A percentile compares a stretch with the other conserved stretches of the same genome.
phyloP scores from a whole-genome alignment of 2,329 filamentous ascomycete genomes.

The Ceratocystis albifundus region DNA sequence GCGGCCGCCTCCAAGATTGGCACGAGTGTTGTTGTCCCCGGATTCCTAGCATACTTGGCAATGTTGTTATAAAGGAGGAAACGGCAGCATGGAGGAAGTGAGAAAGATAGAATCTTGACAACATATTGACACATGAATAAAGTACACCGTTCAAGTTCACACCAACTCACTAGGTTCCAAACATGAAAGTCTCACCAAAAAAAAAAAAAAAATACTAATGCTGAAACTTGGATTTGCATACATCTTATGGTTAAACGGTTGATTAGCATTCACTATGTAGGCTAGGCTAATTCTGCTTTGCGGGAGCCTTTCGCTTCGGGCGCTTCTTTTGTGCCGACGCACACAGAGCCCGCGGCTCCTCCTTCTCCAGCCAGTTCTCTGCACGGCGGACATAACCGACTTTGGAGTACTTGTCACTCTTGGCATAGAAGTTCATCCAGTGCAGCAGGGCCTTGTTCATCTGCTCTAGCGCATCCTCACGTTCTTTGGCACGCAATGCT shows the following conservation, averaged over 20 bases:
- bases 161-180: background rate
- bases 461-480: constrained; percentile 49
- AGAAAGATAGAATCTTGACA: background rate
- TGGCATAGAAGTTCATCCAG: constrained; percentile 75
- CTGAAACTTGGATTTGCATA: no score
- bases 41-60: constrained; percentile 16
- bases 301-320: constrained; percentile 8
- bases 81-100: background rate
- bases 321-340: constrained; percentile 9
- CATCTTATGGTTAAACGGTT: no score
- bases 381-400: constrained; percentile 63
- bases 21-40: constrained; percentile 10
- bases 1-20: constrained; percentile 17
- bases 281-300: background rate
- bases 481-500: constrained; percentile 49
- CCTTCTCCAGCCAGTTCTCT: constrained; percentile 46
- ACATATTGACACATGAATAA: background rate
- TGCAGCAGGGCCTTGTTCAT: constrained; percentile 59
- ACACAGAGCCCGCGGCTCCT: constrained; percentile 36
- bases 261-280: background rate
- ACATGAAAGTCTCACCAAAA: background rate
- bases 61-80: constrained; percentile 16
- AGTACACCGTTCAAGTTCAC: background rate
- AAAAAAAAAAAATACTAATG: no score
- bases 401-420: constrained; percentile 67